phyloP scores from a whole-genome alignment of 345 rosid genomes.

The Euphorbia lathyris region DNA sequence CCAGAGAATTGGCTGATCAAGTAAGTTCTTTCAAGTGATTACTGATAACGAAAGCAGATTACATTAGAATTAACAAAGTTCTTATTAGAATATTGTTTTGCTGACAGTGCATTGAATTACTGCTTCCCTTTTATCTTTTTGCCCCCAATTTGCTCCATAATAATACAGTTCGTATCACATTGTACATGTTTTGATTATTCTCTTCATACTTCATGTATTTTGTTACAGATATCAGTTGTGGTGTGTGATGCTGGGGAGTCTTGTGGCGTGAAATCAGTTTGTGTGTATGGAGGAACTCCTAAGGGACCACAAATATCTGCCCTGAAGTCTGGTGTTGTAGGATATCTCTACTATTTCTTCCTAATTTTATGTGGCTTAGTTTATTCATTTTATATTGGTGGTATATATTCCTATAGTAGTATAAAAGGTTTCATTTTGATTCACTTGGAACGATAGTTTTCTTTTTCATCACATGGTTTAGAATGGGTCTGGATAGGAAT shows the following conservation, averaged over 20 bases:
- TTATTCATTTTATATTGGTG: background rate
- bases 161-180: background rate
- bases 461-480: background rate
- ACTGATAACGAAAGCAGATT: background rate
- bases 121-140: constrained; percentile 4
- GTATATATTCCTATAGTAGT: background rate
- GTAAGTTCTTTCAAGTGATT: constrained; percentile 34
- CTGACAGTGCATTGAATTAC: background rate
- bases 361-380: constrained; percentile 4
- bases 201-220: background rate
- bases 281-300: constrained; percentile 84
- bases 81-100: background rate
- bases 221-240: constrained; percentile 70
- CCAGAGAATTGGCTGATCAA: constrained; percentile 93
- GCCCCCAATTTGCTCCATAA: background rate
- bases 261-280: constrained; percentile 67
- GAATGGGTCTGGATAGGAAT: background rate
- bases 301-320: constrained; percentile 78
- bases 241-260: constrained; percentile 74
- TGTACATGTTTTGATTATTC: background rate
- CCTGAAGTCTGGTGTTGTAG: constrained; percentile 75
- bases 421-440: background rate
- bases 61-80: background rate
- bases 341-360: constrained; percentile 21
- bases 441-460: background rate